A percentile compares a stretch with the other conserved stretches of the same genome.
Evolutionary conservation across 2,329 filamentous ascomycete genomes (phyloP).

Genomic region (Exophiala sideris): DNA sequence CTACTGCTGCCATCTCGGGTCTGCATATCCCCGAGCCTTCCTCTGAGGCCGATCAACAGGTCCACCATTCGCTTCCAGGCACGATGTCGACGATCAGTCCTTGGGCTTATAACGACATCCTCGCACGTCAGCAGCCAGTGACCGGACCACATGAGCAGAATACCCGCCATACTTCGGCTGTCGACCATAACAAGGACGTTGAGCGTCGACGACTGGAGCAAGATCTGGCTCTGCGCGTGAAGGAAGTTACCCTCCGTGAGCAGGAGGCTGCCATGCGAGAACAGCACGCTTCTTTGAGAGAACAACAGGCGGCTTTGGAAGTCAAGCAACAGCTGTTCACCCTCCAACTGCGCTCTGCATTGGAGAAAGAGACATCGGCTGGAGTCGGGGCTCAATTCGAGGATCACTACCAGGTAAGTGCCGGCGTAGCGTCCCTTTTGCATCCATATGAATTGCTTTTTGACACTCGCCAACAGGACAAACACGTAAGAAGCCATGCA

Average conservation of each 20-base stretch:
- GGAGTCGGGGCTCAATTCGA: slow-evolving; percentile 24
- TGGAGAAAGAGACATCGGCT: slow-evolving; percentile 12
- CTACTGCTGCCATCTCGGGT: slow-evolving; percentile 11
- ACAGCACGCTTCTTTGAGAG: slow-evolving; percentile 20
- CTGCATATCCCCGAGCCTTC: slow-evolving; percentile 5
- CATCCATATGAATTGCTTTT: not conserved
- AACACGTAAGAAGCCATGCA: slow-evolving; percentile 15
- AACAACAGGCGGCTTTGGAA: slow-evolving; percentile 18
- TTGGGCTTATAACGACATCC: slow-evolving; percentile 7
- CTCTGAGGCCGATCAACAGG: not conserved
- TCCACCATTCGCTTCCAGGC: slow-evolving; percentile 1
- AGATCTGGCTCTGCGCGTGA: slow-evolving; percentile 20
- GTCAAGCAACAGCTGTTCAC: slow-evolving; percentile 20
- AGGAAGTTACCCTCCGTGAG: slow-evolving; percentile 22
- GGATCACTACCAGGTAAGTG: slow-evolving; percentile 12
- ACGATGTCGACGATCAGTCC: slow-evolving; percentile 8
- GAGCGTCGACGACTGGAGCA: slow-evolving; percentile 21
- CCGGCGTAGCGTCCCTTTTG: not conserved
- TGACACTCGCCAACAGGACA: slow-evolving; percentile 1
- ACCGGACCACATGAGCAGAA: not conserved
- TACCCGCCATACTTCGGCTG: not conserved
- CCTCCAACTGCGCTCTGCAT: slow-evolving; percentile 18
- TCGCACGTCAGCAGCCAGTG: slow-evolving; percentile 1
- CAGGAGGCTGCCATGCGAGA: slow-evolving; percentile 22
- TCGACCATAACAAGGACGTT: slow-evolving; percentile 13